Base-by-base conservation (phyloP, 139 green algal genomes). In the Zygnema circumcarinatum region DNA sequence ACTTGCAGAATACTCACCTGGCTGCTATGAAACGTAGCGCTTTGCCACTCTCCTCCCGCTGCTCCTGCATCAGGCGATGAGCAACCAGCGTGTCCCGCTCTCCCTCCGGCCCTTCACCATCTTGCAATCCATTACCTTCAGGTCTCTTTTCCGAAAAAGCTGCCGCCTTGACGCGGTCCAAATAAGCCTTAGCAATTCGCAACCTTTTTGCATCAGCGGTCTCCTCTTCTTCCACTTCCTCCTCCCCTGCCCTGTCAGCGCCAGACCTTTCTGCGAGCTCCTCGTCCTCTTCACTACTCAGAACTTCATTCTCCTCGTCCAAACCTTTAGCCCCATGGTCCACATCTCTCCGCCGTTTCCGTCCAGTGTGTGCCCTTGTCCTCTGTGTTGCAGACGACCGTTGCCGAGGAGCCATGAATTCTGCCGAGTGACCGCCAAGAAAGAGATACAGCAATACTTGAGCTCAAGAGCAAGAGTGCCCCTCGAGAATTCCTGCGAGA, bases 161-260 rank as follows among this genome's bases (percentile, higher is more conserved):
- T 74, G 68, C 90, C 1, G 52, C 83, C 20, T 93, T 74, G 0
- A 98, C 74, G 3, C 91, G 80, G 31, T 91, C 56, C 22, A 98
- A 47, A 79, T 97, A 97, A 1, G 88, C 90, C 79, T 94, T 95
- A 52, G 95, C 95, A 39, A 92, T 82, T 1, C 95, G 90, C 62
- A 96, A 88, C 0, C 95, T 90, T 83, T 97, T 97, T 91, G 97
- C 90, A 76, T 96, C 94, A 38, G 95, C 94, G 42, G 94, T 98
- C 86, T 98, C 95, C 40, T 98, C 95, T 42, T 67, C 75, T 79
- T 94, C 82, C 16, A 92, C 25, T 40, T 33, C 83, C 81, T 87
- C 72, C 67, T 72, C 81, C 36, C 29, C 83, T 39, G 29, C 81
- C 73, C 81, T 81, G 0, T 73, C 39, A 32, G 39, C 16, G 7